phyloP scores from a whole-genome alignment of 78 protist genomes.

The Dictyostelium capitatum region DNA sequence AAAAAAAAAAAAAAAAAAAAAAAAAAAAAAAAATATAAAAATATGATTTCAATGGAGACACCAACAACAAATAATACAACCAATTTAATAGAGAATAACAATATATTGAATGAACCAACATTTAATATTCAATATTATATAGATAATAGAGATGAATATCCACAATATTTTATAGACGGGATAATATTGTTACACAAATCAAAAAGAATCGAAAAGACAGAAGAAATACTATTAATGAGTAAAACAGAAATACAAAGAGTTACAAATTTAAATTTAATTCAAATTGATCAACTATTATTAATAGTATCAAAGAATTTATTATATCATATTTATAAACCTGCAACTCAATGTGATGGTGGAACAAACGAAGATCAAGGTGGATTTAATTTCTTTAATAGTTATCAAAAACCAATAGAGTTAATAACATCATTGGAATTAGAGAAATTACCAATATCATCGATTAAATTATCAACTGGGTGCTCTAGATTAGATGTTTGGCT shows the following conservation, averaged over 20 bases:
- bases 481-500: background rate
- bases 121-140: slow-evolving; percentile 23
- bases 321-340: slow-evolving; percentile 8
- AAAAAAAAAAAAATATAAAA: background rate
- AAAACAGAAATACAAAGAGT: slow-evolving; percentile 54
- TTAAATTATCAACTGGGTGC: slow-evolving; percentile 35
- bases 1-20: background rate
- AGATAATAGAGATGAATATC: slow-evolving; percentile 10
- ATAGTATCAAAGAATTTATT: slow-evolving; percentile 27
- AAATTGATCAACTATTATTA: background rate
- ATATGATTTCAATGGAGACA: too few species aligned
- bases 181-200: background rate
- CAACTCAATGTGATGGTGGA: background rate
- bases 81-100: background rate
- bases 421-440: slow-evolving; percentile 44
- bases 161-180: slow-evolving; percentile 6
- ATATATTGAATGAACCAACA: slow-evolving; percentile 33
- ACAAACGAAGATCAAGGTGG: background rate
- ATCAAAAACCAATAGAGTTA: background rate
- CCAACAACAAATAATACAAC: background rate
- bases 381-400: background rate
- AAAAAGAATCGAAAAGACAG: background rate
- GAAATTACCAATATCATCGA: slow-evolving; percentile 24
- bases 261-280: background rate
- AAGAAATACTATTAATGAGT: slow-evolving; percentile 26